A percentile compares a stretch with the other conserved stretches of the same genome.
Evolutionary conservation across 2,329 filamentous ascomycete genomes (phyloP).

Genomic region (Aspergillus glaucus): DNA sequence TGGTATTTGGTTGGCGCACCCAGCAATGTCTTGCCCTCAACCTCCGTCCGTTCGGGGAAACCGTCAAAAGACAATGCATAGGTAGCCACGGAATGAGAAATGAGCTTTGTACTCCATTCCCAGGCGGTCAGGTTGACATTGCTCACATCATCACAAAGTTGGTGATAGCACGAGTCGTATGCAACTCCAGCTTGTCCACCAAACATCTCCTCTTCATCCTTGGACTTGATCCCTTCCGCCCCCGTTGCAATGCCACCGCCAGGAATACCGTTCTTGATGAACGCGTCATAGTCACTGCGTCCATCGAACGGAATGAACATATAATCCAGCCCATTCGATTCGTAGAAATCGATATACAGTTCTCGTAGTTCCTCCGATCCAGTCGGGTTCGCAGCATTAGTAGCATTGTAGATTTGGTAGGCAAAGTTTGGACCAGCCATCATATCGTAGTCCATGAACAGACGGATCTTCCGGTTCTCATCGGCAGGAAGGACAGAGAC

Average conservation of each 20-base stretch:
- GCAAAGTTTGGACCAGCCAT: conserved; percentile 59
- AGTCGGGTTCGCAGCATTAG: conserved; percentile 48
- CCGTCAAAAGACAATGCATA: conserved; percentile 51
- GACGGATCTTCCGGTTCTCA: conserved; percentile 54
- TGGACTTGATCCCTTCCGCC: conserved; percentile 69
- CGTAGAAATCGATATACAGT: conserved; percentile 63
- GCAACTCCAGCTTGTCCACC: conserved; percentile 61
- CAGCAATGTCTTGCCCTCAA: conserved; percentile 1
- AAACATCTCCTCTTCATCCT: conserved; percentile 59
- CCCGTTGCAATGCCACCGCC: conserved; percentile 71
- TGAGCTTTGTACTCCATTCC: conserved; percentile 46
- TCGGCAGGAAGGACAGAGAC: conserved; percentile 42
- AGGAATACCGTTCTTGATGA: conserved; percentile 67
- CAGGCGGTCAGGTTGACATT: conserved; percentile 52
- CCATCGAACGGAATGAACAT: conserved; percentile 71
- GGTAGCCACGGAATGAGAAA: conserved; percentile 21
- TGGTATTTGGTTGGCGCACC: conserved; percentile 4
- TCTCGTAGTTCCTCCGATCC: conserved; percentile 65
- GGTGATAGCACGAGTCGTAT: conserved; percentile 55
- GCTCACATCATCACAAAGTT: conserved; percentile 45
- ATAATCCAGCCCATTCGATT: conserved; percentile 55
- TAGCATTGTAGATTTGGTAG: conserved; percentile 51
- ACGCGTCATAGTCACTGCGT: conserved; percentile 72
- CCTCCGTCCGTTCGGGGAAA: conserved; percentile 51
- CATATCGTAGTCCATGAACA: conserved; percentile 70